These are phyloP conservation scores for Wallacemonas collosoma DNA, from an alignment of 208 protist species.

Conservation along the genomic window DNA sequence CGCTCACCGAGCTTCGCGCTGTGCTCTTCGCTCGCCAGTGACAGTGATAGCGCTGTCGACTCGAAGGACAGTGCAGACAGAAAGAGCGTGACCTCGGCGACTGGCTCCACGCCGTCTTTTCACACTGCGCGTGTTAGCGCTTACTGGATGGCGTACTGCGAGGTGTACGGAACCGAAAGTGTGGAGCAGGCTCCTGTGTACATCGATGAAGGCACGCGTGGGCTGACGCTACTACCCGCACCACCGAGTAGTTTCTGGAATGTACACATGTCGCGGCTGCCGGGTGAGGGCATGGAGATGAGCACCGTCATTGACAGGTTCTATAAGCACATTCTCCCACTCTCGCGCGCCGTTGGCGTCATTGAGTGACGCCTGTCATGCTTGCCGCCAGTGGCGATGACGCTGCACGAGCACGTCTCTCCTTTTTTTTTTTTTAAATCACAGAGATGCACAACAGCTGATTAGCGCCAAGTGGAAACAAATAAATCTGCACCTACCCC, in stretches of 20 bases:
- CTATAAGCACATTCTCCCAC: slow-evolving; percentile 45
- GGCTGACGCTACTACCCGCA: slow-evolving; percentile 46
- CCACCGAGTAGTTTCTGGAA: slow-evolving; percentile 58
- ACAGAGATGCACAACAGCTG: too few species aligned
- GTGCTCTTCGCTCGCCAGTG: slow-evolving; percentile 33
- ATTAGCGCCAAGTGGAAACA: too few species aligned
- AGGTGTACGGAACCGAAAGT: slow-evolving; percentile 75
- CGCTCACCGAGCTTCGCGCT: slow-evolving; percentile 31
- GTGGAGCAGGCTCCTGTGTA: slow-evolving; percentile 51
- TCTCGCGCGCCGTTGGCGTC: slow-evolving; percentile 41
- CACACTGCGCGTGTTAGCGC: slow-evolving; percentile 1
- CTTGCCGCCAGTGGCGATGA: too few species aligned
- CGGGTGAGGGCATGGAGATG: slow-evolving; percentile 51
- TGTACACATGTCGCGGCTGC: slow-evolving; percentile 38
- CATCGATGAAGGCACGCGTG: slow-evolving; percentile 48
- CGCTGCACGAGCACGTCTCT: too few species aligned
- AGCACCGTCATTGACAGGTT: slow-evolving; percentile 49
- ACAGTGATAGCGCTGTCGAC: too few species aligned
- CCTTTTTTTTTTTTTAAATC: too few species aligned
- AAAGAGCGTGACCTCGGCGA: too few species aligned
- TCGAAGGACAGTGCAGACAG: too few species aligned
- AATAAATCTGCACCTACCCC: too few species aligned
- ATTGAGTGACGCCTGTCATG: slow-evolving; percentile 33
- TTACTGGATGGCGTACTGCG: slow-evolving; percentile 78
- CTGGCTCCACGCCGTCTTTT: too few species aligned